Evolutionary conservation across 164 flowering plant species (phyloP).

Genomic region (Umbilicus rupestris): DNA sequence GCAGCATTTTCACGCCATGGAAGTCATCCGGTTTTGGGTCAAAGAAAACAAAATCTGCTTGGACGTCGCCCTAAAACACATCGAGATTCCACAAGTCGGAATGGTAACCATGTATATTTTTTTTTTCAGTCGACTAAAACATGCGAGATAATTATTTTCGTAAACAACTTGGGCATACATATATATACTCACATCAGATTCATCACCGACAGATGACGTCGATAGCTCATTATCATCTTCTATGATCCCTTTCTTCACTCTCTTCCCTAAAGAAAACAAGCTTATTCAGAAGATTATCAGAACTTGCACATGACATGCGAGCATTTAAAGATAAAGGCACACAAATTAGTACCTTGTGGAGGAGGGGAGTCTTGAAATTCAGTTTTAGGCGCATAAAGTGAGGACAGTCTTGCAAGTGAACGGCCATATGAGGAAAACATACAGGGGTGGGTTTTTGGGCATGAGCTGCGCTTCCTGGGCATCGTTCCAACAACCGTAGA

Average conservation of each 20-base stretch:
- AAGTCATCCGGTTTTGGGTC: constrained; percentile 83
- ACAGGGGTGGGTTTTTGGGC: constrained; percentile 22
- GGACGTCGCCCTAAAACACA: constrained; percentile 44
- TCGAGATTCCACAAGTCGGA: neutral
- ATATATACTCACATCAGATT: constrained; percentile 37
- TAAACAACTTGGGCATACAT: no score
- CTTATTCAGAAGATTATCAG: neutral
- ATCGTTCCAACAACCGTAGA: constrained; percentile 18
- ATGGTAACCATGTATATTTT: neutral
- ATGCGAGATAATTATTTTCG: no score
- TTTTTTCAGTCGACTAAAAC: no score
- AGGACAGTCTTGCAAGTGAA: constrained; percentile 24
- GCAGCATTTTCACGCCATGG: constrained; percentile 76
- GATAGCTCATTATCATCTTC: constrained; percentile 17
- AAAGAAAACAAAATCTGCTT: constrained; percentile 88
- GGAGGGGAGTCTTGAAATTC: constrained; percentile 9
- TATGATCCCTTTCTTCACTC: constrained; percentile 3
- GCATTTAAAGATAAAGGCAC: neutral
- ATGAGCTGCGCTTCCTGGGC: constrained; percentile 28
- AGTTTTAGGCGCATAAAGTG: constrained; percentile 20
- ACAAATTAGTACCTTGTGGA: constrained; percentile 24
- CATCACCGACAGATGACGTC: constrained; percentile 54
- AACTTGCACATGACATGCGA: neutral
- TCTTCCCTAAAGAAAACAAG: constrained; percentile 19
- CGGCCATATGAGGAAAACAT: constrained; percentile 58